phyloP scores from a whole-genome alignment of 148 eudicot genomes.

The Silene conica region DNA sequence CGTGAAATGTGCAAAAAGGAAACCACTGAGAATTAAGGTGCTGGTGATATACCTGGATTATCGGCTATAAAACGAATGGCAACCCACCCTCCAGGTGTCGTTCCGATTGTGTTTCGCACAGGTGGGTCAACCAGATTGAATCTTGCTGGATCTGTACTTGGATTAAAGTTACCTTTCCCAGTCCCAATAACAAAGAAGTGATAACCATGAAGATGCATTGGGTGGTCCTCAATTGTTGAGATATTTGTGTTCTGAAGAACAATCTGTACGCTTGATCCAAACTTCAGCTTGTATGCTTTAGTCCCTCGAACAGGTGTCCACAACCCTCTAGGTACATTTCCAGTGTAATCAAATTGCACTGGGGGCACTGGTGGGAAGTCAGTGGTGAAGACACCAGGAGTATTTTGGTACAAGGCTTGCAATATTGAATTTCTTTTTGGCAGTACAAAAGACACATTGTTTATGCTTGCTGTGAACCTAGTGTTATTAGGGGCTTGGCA shows the following conservation, averaged over 20 bases:
- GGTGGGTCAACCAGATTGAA: slow-evolving; percentile 84
- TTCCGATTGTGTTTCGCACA: slow-evolving; percentile 67
- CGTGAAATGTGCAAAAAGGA: no score
- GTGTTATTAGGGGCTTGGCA: slow-evolving; percentile 75
- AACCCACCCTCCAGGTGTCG: slow-evolving; percentile 92
- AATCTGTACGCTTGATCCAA: slow-evolving; percentile 65
- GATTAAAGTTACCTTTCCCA: slow-evolving; percentile 76
- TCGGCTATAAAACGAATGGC: slow-evolving; percentile 85
- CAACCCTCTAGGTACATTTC: slow-evolving; percentile 65
- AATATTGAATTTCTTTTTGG: slow-evolving; percentile 54
- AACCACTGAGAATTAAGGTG: no score
- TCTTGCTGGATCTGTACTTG: slow-evolving; percentile 44
- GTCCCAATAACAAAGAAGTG: slow-evolving; percentile 76
- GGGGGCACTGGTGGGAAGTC: slow-evolving; percentile 80
- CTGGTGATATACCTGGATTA: slow-evolving; percentile 62
- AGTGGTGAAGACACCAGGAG: slow-evolving; percentile 65
- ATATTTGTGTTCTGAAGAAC: slow-evolving; percentile 70
- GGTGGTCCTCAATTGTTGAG: slow-evolving; percentile 69
- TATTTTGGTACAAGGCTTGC: slow-evolving; percentile 64
- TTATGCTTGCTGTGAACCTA: slow-evolving; percentile 78
- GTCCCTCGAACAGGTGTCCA: slow-evolving; percentile 71
- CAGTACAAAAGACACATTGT: slow-evolving; percentile 61
- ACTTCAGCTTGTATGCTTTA: slow-evolving; percentile 66
- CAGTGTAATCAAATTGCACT: slow-evolving; percentile 72
- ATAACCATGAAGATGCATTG: slow-evolving; percentile 87